A percentile compares a stretch with the other conserved stretches of the same genome.
Conservation (phyloP, 352 stramenopile genomes). For the Phytophthora multivora region DNA sequence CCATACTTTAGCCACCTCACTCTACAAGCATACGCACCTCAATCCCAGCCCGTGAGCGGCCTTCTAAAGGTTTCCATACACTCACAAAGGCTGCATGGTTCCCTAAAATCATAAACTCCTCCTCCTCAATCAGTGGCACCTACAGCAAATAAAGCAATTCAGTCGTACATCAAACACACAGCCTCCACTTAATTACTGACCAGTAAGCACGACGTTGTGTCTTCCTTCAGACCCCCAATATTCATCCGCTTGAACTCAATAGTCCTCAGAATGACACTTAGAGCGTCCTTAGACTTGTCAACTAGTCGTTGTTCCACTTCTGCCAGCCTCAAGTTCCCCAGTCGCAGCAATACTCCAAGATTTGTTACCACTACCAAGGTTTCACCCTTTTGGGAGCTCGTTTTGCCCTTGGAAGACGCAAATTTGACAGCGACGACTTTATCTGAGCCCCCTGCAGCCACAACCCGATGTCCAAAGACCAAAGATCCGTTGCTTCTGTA, state of each 20-base stretch:
- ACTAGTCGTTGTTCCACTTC: conserved; percentile 35
- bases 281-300: conserved; percentile 12
- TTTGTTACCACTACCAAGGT: conserved; percentile 42
- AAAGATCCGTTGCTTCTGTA: conserved; percentile 32
- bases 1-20: background rate
- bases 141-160: conserved; percentile 18
- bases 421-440: conserved; percentile 24
- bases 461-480: conserved; percentile 23
- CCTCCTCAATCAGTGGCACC: conserved; percentile 6
- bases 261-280: conserved; percentile 29
- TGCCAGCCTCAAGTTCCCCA: conserved; percentile 34
- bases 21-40: conserved; percentile 12
- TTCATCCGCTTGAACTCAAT: conserved; percentile 29
- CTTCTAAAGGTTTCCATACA: conserved; percentile 10
- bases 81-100: conserved; percentile 27
- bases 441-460: conserved; percentile 8
- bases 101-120: conserved; percentile 18
- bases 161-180: background rate
- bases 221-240: conserved; percentile 18
- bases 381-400: conserved; percentile 4
- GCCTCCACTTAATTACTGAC: conserved; percentile 4
- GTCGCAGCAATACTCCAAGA: conserved; percentile 18
- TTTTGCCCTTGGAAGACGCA: conserved; percentile 2
- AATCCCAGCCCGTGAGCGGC: background rate
- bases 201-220: conserved; percentile 24